phyloP scores from a whole-genome alignment of 2,329 filamentous ascomycete genomes.

The Aspergillus intermedius region DNA sequence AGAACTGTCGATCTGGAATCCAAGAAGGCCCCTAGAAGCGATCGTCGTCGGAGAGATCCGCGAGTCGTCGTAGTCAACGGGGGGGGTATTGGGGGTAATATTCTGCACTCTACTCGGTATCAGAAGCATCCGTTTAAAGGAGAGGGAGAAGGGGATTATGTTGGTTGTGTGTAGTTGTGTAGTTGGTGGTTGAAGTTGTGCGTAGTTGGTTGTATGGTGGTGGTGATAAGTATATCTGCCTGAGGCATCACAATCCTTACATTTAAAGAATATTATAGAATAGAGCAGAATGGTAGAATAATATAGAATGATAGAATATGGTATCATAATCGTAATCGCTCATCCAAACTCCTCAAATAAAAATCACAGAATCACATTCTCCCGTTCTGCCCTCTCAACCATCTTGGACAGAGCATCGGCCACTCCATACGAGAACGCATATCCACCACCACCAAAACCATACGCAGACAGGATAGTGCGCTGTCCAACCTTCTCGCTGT shows the following conservation, averaged over 20 bases:
- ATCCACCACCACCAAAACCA: conserved; percentile 34
- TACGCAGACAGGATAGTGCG: conserved; percentile 30
- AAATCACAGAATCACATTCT: conserved; percentile 19
- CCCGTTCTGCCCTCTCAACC: conserved; percentile 27
- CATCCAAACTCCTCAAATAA: background rate
- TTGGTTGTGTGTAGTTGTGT: too few species aligned
- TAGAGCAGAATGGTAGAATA: too few species aligned
- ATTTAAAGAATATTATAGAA: too few species aligned
- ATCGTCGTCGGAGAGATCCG: background rate
- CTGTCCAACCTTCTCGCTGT: conserved; percentile 20
- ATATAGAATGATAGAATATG: too few species aligned
- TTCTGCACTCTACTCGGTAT: background rate
- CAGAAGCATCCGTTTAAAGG: too few species aligned
- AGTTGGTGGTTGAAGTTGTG: too few species aligned
- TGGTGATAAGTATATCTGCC: too few species aligned
- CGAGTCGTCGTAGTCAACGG: background rate
- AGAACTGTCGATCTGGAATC: background rate
- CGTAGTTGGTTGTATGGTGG: too few species aligned
- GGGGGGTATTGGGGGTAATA: background rate
- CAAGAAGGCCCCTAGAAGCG: background rate
- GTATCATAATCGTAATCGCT: background rate
- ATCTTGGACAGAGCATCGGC: conserved; percentile 30
- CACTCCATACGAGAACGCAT: conserved; percentile 33
- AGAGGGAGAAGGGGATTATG: too few species aligned
- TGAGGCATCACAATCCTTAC: too few species aligned